phyloP scores from a whole-genome alignment of 129 eudicot genomes.

The Helianthus tuberosus region DNA sequence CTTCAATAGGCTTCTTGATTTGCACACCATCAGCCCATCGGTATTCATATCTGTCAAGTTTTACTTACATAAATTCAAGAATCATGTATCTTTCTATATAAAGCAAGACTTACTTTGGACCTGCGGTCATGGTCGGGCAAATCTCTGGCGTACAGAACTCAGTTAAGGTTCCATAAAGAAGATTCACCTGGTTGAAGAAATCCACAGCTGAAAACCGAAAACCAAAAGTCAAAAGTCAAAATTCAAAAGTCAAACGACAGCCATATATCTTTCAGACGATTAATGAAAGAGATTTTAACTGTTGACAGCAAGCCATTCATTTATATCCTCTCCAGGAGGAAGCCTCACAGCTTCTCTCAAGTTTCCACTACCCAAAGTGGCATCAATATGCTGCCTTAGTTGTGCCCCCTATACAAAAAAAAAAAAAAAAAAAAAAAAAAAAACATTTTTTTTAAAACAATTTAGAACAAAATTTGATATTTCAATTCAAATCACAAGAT shows the following conservation, averaged over 20 bases:
- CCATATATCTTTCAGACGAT: conserved; percentile 13
- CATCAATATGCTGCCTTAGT: conserved; percentile 89
- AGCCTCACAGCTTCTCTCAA: conserved; percentile 94
- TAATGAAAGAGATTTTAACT: conserved; percentile 41
- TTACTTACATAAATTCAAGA: conserved; percentile 23
- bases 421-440: too few species aligned
- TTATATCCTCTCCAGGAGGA: conserved; percentile 96
- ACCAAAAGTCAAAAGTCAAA: conserved; percentile 26
- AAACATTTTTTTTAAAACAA: too few species aligned
- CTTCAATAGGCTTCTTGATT: conserved; percentile 95
- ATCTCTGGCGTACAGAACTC: conserved; percentile 95
- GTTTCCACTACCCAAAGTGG: conserved; percentile 96
- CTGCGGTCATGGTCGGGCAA: conserved; percentile 97
- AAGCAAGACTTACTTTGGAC: conserved; percentile 76
- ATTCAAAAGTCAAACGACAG: conserved; percentile 19
- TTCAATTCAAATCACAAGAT: neutral
- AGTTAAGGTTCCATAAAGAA: conserved; percentile 91
- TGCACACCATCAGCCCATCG: conserved; percentile 98
- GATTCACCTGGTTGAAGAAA: conserved; percentile 97
- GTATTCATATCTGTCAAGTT: conserved; percentile 71
- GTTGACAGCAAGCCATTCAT: conserved; percentile 99
- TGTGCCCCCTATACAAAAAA: conserved; percentile 76
- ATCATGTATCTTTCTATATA: conserved; percentile 11
- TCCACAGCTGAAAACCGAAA: conserved; percentile 82
- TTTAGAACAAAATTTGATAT: neutral